These are phyloP conservation scores for Bigelowiella natans DNA, from an alignment of 78 protist genomes.

Conservation along the genomic window DNA sequence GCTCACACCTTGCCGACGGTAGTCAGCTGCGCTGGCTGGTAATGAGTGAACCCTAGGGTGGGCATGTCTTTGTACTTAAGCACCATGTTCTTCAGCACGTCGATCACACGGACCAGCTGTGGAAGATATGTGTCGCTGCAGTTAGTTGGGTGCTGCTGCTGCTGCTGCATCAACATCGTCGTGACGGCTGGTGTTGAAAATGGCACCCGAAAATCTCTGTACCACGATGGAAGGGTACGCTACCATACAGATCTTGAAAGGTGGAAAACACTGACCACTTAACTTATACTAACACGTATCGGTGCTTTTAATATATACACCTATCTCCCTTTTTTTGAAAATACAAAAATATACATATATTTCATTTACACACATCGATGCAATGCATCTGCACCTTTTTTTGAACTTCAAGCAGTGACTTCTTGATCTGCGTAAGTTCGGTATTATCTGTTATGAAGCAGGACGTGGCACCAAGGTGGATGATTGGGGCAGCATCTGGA, in stretches of 20 bases:
- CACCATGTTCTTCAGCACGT: neutral
- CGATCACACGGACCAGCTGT: neutral
- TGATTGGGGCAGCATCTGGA: slow-evolving; percentile 31
- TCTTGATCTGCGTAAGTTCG: neutral
- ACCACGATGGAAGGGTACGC: too few species aligned
- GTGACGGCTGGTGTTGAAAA: too few species aligned
- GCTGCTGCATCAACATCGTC: too few species aligned
- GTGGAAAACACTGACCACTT: too few species aligned
- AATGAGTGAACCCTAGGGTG: neutral
- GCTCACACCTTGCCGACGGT: slow-evolving; percentile 45
- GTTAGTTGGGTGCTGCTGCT: neutral
- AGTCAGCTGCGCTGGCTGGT: slow-evolving; percentile 51
- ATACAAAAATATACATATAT: neutral
- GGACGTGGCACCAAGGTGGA: slow-evolving; percentile 57
- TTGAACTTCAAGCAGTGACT: neutral
- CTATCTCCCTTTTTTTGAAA: neutral
- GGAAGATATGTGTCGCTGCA: neutral
- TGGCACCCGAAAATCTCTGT: too few species aligned
- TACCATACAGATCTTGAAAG: too few species aligned
- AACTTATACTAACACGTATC: neutral
- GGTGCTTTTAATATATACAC: neutral
- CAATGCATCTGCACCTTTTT: neutral
- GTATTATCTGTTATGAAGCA: slow-evolving; percentile 51
- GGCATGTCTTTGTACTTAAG: neutral
- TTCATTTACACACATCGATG: neutral